Base-by-base conservation (phyloP, 75 land plant species). In the Azolla pinnata region DNA sequence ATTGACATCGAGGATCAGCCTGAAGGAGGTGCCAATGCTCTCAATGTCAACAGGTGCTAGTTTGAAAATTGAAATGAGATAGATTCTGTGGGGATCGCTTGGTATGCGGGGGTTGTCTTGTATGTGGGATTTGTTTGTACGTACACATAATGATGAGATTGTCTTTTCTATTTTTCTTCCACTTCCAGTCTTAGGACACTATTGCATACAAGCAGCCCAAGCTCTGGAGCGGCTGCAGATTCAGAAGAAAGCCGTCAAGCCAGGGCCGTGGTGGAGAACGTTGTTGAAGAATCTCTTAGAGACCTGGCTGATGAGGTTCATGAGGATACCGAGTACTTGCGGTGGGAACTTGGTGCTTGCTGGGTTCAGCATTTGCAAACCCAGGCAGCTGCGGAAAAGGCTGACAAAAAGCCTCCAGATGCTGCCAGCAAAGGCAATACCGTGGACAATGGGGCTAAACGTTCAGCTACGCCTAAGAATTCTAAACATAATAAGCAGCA, bases 321-420 rank as follows among this genome's bases (percentile, higher is more conserved):
- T 35, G 50, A 65, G 7, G 31, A 54, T 0, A 38, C 31, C 28
- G 73, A 33, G 21, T 76, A 69, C 21, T 80, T 92, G 24, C 76
- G 98, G 69, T 92, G 98, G 98, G 98, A 92, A 66, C 83, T 92
- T 48, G 98, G 98, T 38, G 86, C 98, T 50, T 92, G 98, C 54
- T 92, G 98, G 98, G 80, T 92, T 34, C 98, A 92, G 67, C 95
- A 92, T 69, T 54, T 92, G 29, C 98, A 92, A 63, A 85, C 87
- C 31, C 83, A 80, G 52, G 71, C 70, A 24, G 67, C 79, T 56
- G 67, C 89, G 0, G 77, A 56, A 49, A 83, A 81, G 44, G 61
- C 56, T 50, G 87, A 86, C 27, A 31, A 77, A 2, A 83, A 89
- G 60, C 64, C 76, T 49, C 57, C 27, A 44, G 83, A 85, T 49